Conservation (phyloP, 306 rosid genomes). For the Vachellia collinsii region DNA sequence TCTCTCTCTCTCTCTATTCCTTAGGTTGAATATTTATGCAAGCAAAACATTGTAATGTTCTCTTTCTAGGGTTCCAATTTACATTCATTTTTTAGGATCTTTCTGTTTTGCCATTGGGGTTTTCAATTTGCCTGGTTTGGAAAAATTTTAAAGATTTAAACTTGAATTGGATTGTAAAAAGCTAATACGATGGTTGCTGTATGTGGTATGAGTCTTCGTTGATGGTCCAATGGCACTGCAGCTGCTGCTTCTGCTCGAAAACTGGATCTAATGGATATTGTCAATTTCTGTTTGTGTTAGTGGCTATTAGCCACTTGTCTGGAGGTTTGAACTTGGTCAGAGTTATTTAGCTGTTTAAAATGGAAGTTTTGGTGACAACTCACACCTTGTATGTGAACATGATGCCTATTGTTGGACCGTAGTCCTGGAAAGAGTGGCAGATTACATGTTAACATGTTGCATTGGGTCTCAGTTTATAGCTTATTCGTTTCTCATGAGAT, state of each 20-base stretch:
- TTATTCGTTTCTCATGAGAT: background rate
- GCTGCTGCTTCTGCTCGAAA: background rate
- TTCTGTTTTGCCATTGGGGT: slow-evolving; percentile 36
- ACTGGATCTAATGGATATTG: slow-evolving; percentile 10
- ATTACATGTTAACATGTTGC: background rate
- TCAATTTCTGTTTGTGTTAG: slow-evolving; percentile 24
- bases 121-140: slow-evolving; percentile 34
- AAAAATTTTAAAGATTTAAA: background rate
- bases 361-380: background rate
- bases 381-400: background rate
- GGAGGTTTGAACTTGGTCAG: background rate
- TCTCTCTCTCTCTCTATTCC: background rate
- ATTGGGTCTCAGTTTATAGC: background rate
- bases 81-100: slow-evolving; percentile 10
- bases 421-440: background rate
- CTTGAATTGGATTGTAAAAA: slow-evolving; percentile 23
- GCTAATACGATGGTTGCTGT: background rate
- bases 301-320: slow-evolving; percentile 13
- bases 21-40: background rate
- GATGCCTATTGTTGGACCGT: background rate
- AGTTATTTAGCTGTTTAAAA: background rate
- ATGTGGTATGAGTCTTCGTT: background rate
- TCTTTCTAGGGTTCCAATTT: slow-evolving; percentile 39
- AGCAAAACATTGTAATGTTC: background rate
- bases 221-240: background rate